A percentile compares a stretch with the other conserved stretches of the same genome.
These are phyloP conservation scores for Gyrodon lividus DNA, from an alignment of 768 basidiomycete species.

Conservation along the genomic window DNA sequence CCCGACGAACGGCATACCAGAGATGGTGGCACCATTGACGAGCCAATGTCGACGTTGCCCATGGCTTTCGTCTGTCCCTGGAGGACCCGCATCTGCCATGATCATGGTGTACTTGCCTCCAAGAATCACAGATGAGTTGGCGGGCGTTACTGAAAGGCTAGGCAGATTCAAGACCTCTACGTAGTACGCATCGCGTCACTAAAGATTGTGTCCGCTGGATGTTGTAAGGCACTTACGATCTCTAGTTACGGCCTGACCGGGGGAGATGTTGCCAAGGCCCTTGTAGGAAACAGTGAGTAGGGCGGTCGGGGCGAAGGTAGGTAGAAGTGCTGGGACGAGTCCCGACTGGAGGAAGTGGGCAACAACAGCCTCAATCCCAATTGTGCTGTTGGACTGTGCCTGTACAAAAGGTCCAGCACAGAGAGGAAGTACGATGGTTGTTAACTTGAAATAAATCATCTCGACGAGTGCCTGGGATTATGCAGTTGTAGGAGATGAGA, in stretches of 20 bases:
- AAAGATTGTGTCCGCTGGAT: background rate
- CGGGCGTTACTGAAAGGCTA: slow-evolving; percentile 48
- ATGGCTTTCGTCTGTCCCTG: slow-evolving; percentile 54
- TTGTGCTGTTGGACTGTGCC: slow-evolving; percentile 45
- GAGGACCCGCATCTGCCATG: slow-evolving; percentile 74
- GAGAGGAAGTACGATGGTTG: slow-evolving; percentile 35
- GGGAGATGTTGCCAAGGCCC: slow-evolving; percentile 47
- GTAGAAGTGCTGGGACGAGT: slow-evolving; percentile 61
- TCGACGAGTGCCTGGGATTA: background rate
- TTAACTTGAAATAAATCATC: slow-evolving; percentile 16
- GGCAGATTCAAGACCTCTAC: slow-evolving; percentile 60
- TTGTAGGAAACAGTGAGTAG: slow-evolving; percentile 50
- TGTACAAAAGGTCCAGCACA: slow-evolving; percentile 35
- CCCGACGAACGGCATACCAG: slow-evolving; percentile 32
- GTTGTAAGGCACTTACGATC: slow-evolving; percentile 44
- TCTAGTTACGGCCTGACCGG: slow-evolving; percentile 59
- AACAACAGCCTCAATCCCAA: slow-evolving; percentile 57
- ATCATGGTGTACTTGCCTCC: slow-evolving; percentile 59
- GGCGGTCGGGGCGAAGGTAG: slow-evolving; percentile 61
- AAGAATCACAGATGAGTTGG: slow-evolving; percentile 46
- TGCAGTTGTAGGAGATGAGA: background rate
- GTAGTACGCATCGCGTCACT: background rate
- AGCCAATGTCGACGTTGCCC: slow-evolving; percentile 82
- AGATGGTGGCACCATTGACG: slow-evolving; percentile 58
- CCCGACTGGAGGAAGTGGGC: slow-evolving; percentile 64